Evolutionary conservation across 768 basidiomycete genomes (phyloP).

Genomic region (Boletus tomentosulus): DNA sequence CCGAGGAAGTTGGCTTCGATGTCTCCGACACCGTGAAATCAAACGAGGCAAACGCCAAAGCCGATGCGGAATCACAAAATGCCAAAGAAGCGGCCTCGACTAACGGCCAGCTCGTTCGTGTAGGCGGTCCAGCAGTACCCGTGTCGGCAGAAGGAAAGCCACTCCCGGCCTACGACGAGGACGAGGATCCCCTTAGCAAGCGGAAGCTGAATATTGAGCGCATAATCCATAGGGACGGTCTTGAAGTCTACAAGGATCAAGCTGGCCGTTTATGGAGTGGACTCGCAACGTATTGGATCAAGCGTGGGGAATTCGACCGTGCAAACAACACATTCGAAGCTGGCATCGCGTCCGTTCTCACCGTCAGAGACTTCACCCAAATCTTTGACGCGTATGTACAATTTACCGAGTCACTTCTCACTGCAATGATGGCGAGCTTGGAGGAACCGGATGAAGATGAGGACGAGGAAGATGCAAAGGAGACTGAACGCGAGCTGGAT

Average conservation of each 20-base stretch:
- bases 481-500: conserved; percentile 83
- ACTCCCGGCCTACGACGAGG: conserved; percentile 61
- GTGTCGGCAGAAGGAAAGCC: conserved; percentile 49
- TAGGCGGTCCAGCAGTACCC: conserved; percentile 61
- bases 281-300: conserved; percentile 97
- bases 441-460: conserved; percentile 73
- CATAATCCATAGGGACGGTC: conserved; percentile 81
- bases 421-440: conserved; percentile 81
- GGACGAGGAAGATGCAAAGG: conserved; percentile 73
- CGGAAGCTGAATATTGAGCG: conserved; percentile 80
- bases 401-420: conserved; percentile 86
- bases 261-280: conserved; percentile 96
- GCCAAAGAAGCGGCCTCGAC: conserved; percentile 41
- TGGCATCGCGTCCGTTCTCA: conserved; percentile 80
- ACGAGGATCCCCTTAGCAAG: conserved; percentile 72
- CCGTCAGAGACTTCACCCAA: conserved; percentile 95
- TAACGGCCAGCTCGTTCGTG: conserved; percentile 63
- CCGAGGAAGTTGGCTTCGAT: conserved; percentile 90
- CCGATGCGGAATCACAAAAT: conserved; percentile 42
- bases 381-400: conserved; percentile 97
- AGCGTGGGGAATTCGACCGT: conserved; percentile 90
- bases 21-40: conserved; percentile 67
- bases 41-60: conserved; percentile 46
- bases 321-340: conserved; percentile 85
- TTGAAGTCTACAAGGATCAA: conserved; percentile 91